These are phyloP conservation scores for Saccharomyces hybrid DNA, from an alignment of 1,139 yeast genomes.

Conservation along the genomic window DNA sequence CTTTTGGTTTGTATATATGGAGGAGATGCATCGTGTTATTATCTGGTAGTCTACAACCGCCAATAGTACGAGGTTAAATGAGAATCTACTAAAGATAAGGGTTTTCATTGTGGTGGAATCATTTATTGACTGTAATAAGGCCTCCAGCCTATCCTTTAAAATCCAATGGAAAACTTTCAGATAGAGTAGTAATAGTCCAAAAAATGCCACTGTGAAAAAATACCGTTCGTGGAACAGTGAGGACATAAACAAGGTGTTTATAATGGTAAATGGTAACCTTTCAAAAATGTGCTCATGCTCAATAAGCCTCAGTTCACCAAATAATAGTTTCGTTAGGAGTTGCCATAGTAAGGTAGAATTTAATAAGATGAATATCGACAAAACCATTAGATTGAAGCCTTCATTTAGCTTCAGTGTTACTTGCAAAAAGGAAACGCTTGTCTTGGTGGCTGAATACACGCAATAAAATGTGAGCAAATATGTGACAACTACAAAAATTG, in stretches of 20 bases:
- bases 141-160: constrained; percentile 54
- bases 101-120: constrained; percentile 32
- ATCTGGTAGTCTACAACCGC: constrained; percentile 44
- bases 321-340: constrained; percentile 37
- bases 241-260: constrained; percentile 57
- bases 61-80: constrained; percentile 38
- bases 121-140: constrained; percentile 35
- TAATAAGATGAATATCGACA: constrained; percentile 28
- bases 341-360: constrained; percentile 28
- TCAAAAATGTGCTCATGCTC: constrained; percentile 77
- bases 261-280: constrained; percentile 53
- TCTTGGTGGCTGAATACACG: constrained; percentile 8
- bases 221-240: constrained; percentile 54
- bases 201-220: constrained; percentile 37
- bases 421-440: constrained; percentile 20
- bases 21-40: constrained; percentile 44
- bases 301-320: constrained; percentile 67
- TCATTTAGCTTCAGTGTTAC: constrained; percentile 36
- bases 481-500: constrained; percentile 9
- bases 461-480: constrained; percentile 10
- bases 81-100: constrained; percentile 32
- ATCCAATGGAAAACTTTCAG: constrained; percentile 72
- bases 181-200: constrained; percentile 41
- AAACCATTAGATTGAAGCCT: constrained; percentile 36
- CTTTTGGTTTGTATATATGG: constrained; percentile 5